Evolutionary conservation across 768 basidiomycete genomes (phyloP), one percentile per base, ranked within the genome.

Genomic region (Dacryopinax spathularia): DNA sequence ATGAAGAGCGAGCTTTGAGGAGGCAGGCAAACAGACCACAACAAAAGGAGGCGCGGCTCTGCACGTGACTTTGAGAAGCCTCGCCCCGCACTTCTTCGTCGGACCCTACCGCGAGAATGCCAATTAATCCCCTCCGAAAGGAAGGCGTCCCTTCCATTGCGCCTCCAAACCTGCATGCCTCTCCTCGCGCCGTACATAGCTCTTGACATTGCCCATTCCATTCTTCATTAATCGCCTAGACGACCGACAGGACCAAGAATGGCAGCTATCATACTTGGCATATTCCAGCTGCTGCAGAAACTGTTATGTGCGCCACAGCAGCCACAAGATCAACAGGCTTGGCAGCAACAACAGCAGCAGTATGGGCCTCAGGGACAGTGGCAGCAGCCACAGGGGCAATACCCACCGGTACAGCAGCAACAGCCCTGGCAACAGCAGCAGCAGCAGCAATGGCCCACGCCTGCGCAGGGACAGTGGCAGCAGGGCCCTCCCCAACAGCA

Each of bases 401-500:
- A 67, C 16, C 64, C 60, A 20, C 68, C 63, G 31, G 67, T 64
- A 33, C 64, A 65, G 20, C 67, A 67, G 36, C 66, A 67, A 36
- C 64, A 63, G 15, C 62, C 27, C 20, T 60, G 35, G 25, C 56
- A 64, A n/a, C 64, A 66, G 70, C 64, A 66, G 39, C 62, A 62
- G 44, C 60, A 62, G 1, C 33, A 67, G 10, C 60, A 68, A 34
- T 65, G 68, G 18, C 56, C 62, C 33, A 56, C 56, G 59, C 41
- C 62, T n/a, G 61, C 66, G 31, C 63, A 64, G 33, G 43, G 66
- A 35, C 67, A 70, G n/a, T 37, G 48, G 44, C 66, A 72, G 31
- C 69, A 71, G 33, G 65, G 69, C 5, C 69, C 64, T 18, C 68
- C 65, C 27, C 60, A 48, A 20, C 64, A 64, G 31, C 69, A 70